Evolutionary conservation across 768 basidiomycete species (phyloP).

Genomic region (Amylocystis lapponica): DNA sequence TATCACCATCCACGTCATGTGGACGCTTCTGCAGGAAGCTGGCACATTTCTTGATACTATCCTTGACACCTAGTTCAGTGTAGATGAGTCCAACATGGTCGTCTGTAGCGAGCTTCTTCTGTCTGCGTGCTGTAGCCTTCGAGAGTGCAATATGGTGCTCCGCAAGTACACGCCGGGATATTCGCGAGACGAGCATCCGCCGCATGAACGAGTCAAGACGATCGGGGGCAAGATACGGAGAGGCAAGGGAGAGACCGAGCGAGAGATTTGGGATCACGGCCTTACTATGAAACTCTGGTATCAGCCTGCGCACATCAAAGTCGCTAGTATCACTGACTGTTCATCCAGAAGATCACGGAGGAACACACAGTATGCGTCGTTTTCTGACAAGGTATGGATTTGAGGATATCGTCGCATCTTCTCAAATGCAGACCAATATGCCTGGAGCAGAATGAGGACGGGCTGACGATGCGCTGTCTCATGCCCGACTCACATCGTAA

Average conservation of each 20-base stretch:
- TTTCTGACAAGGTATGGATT: conserved; percentile 68
- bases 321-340: conserved; percentile 46
- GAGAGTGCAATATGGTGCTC: conserved; percentile 88
- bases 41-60: conserved; percentile 66
- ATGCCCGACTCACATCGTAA: conserved; percentile 57
- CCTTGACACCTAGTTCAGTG: conserved; percentile 64
- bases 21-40: conserved; percentile 47
- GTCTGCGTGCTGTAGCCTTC: conserved; percentile 32
- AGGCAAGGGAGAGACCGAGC: conserved; percentile 80
- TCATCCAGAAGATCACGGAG: conserved; percentile 57
- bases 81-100: conserved; percentile 81
- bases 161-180: conserved; percentile 82
- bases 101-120: conserved; percentile 24
- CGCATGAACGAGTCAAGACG: conserved; percentile 83
- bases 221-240: conserved; percentile 72
- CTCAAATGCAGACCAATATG: conserved; percentile 86
- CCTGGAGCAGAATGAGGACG: conserved; percentile 32
- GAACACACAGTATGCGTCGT: conserved; percentile 74
- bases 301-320: conserved; percentile 8
- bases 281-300: conserved; percentile 40
- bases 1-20: conserved; percentile 36
- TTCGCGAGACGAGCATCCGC: conserved; percentile 86
- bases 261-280: conserved; percentile 77
- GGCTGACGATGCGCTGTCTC: background rate
- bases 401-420: conserved; percentile 69